Conservation (phyloP, 164 flowering plant species). For the Buxus sempervirens region DNA sequence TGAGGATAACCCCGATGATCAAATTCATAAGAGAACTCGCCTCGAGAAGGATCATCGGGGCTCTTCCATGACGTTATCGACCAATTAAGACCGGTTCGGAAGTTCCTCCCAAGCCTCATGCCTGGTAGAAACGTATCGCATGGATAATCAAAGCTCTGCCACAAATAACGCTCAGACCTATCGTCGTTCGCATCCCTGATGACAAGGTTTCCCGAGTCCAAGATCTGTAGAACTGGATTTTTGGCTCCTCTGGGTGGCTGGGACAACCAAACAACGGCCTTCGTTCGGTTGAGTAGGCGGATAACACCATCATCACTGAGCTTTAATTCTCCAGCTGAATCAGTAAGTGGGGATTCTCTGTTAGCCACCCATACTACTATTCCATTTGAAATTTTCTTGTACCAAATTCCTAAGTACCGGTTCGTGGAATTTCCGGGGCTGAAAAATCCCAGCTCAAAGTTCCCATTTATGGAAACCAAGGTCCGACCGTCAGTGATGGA, state of each 20-base stretch:
- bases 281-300: conserved; percentile 15
- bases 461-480: conserved; percentile 3
- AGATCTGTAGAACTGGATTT: conserved; percentile 25
- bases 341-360: conserved; percentile 41
- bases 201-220: conserved; percentile 47
- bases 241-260: conserved; percentile 12
- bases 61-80: conserved; percentile 31
- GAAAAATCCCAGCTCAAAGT: conserved; percentile 23
- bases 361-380: conserved; percentile 62
- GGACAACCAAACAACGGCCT: conserved; percentile 32
- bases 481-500: conserved; percentile 14
- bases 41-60: conserved; percentile 39
- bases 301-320: conserved; percentile 28
- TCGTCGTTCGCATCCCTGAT: conserved; percentile 21
- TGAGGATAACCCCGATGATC: conserved; percentile 37
- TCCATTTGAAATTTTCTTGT: conserved; percentile 14
- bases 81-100: conserved; percentile 9
- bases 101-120: conserved; percentile 26
- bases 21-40: conserved; percentile 29
- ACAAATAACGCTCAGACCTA: conserved; percentile 7
- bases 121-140: conserved; percentile 28
- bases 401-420: conserved; percentile 24
- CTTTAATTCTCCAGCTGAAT: conserved; percentile 29
- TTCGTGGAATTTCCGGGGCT: conserved; percentile 12
- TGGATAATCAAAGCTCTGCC: conserved; percentile 29